Conservation (phyloP, 495 filamentous ascomycete species). For the Talaromyces adpressus region DNA sequence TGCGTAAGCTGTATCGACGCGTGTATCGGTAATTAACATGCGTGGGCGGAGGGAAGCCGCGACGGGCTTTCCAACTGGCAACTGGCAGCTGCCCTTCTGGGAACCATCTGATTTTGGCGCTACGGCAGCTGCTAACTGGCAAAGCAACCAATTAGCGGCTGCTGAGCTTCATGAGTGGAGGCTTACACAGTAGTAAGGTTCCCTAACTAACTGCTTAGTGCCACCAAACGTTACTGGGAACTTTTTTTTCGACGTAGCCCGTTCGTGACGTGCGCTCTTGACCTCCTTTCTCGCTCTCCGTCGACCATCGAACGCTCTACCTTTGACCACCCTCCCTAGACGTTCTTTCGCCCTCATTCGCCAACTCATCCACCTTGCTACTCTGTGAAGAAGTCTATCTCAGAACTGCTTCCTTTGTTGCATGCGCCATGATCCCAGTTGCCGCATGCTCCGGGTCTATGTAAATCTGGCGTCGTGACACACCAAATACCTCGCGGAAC, state of each 20-base stretch:
- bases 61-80: not conserved
- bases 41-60: not conserved
- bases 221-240: not conserved
- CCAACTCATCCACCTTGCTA: not conserved
- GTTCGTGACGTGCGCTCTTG: slow-evolving; percentile 2
- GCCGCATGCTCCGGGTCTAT: not conserved
- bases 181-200: not conserved
- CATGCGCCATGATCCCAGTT: slow-evolving; percentile 3
- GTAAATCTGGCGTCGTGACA: slow-evolving; percentile 5
- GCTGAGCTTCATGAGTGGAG: not conserved
- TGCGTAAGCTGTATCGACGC: not conserved
- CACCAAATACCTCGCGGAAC: not conserved
- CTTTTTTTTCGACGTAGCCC: slow-evolving; percentile 8
- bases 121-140: not conserved
- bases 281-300: slow-evolving; percentile 10
- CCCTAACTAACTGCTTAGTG: not conserved
- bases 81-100: not conserved
- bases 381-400: not conserved
- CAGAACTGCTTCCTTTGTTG: not conserved
- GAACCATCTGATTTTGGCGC: not conserved
- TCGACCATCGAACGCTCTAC: slow-evolving; percentile 7
- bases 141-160: not conserved
- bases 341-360: slow-evolving; percentile 7
- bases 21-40: not conserved
- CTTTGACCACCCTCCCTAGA: slow-evolving; percentile 2